A percentile compares a stretch with the other conserved stretches of the same genome.
Conservation (phyloP, 139 green algal genomes). For the Penium margaritaceum region DNA sequence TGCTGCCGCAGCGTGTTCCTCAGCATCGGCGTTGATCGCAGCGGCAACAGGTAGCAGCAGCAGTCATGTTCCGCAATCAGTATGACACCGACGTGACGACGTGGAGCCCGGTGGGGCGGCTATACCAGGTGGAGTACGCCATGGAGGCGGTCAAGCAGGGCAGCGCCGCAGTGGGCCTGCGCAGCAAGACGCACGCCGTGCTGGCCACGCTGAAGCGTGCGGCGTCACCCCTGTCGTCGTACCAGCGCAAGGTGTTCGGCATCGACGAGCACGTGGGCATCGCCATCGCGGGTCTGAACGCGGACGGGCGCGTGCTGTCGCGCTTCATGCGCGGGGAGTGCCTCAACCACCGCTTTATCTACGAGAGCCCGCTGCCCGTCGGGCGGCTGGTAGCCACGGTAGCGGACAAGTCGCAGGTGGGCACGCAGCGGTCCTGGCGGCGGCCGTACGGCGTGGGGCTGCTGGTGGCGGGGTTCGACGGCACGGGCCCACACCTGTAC, state of each 20-base stretch:
- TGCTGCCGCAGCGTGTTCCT: too few species aligned
- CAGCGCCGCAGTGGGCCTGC: constrained; percentile 80
- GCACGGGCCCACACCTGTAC: constrained; percentile 70
- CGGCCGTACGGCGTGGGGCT: constrained; percentile 90
- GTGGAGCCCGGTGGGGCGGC: constrained; percentile 85
- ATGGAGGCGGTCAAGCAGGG: constrained; percentile 99
- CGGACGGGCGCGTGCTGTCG: constrained; percentile 84
- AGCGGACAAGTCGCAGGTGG: constrained; percentile 78
- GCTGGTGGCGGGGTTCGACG: constrained; percentile 78
- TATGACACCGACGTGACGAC: constrained; percentile 95
- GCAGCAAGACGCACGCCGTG: constrained; percentile 78
- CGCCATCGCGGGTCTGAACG: constrained; percentile 83
- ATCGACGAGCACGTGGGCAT: constrained; percentile 97
- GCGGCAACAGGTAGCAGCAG: too few species aligned
- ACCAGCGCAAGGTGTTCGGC: constrained; percentile 76
- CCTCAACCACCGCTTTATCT: constrained; percentile 90
- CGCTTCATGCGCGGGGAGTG: constrained; percentile 94
- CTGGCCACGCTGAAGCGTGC: constrained; percentile 83
- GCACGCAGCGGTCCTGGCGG: constrained; percentile 84
- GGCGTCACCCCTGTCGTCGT: constrained; percentile 78
- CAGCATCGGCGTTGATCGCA: too few species aligned
- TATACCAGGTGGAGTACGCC: constrained; percentile 94
- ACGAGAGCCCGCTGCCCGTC: constrained; percentile 78
- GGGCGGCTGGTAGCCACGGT: constrained; percentile 78
- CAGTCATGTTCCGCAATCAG: constrained; percentile 62